Conservation (phyloP, 768 basidiomycete genomes). For the Russula foetens region DNA sequence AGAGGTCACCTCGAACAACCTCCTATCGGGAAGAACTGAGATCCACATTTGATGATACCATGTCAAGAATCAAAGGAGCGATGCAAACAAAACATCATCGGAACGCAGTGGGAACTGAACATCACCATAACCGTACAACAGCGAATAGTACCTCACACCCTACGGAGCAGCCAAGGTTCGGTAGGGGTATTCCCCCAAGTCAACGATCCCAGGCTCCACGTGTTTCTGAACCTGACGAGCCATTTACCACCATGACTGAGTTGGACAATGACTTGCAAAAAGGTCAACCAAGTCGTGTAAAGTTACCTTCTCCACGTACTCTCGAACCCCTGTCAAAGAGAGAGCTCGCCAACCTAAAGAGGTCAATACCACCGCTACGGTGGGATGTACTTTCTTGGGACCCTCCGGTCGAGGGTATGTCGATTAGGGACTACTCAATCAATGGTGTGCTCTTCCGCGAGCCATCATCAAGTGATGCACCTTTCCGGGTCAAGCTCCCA, state of each 20-base stretch:
- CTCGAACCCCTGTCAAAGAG: slow-evolving; percentile 40
- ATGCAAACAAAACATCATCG: slow-evolving; percentile 49
- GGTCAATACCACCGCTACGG: slow-evolving; percentile 33
- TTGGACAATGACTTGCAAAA: slow-evolving; percentile 22
- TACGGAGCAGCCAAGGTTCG: slow-evolving; percentile 1
- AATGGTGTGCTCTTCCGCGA: slow-evolving; percentile 59
- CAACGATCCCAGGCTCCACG: neutral
- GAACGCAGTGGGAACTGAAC: slow-evolving; percentile 32
- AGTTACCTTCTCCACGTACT: slow-evolving; percentile 35
- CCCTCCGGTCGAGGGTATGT: slow-evolving; percentile 63
- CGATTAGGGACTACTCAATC: slow-evolving; percentile 47
- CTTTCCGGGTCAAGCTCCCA: slow-evolving; percentile 34
- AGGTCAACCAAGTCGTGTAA: slow-evolving; percentile 29
- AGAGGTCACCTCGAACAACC: slow-evolving; percentile 23
- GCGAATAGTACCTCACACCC: neutral
- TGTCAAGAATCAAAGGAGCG: slow-evolving; percentile 81
- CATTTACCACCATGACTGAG: slow-evolving; percentile 20
- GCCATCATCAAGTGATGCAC: slow-evolving; percentile 28
- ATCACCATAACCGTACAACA: slow-evolving; percentile 16
- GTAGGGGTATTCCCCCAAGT: neutral
- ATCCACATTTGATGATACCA: slow-evolving; percentile 72
- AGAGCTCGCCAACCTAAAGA: slow-evolving; percentile 40
- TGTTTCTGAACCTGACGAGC: slow-evolving; percentile 4
- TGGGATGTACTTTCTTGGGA: slow-evolving; percentile 65
- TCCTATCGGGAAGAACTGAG: slow-evolving; percentile 46